Percentiles rank a stretch among this genome's conserved stretches.
Conservation (phyloP, 1,139 yeast species). For the Debaryomyces fabryi region DNA sequence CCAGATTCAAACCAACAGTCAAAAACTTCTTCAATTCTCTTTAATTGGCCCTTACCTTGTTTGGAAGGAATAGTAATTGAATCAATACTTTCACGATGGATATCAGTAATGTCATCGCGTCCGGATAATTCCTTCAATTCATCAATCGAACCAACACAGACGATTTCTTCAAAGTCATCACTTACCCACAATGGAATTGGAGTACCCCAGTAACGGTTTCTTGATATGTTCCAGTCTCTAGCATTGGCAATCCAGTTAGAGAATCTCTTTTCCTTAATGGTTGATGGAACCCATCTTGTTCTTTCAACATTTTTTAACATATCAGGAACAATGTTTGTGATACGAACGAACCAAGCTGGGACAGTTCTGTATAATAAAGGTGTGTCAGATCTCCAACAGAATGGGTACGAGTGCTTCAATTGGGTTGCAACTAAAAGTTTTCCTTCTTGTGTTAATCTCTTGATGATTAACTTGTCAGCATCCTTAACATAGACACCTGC, state of each 20-base stretch:
- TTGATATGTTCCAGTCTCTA: slow-evolving; percentile 97
- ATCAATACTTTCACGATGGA: slow-evolving; percentile 93
- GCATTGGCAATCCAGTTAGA: slow-evolving; percentile 98
- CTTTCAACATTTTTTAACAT: slow-evolving; percentile 84
- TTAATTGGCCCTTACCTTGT: slow-evolving; percentile 82
- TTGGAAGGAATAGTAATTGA: slow-evolving; percentile 92
- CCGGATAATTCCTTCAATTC: slow-evolving; percentile 88
- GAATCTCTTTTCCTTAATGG: slow-evolving; percentile 91
- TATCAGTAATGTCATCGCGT: slow-evolving; percentile 74
- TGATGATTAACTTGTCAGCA: slow-evolving; percentile 90
- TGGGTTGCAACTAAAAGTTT: slow-evolving; percentile 76
- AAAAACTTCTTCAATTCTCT: slow-evolving; percentile 94
- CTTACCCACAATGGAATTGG: slow-evolving; percentile 98
- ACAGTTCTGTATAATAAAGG: slow-evolving; percentile 95
- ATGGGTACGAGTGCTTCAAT: slow-evolving; percentile 94
- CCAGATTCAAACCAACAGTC: slow-evolving; percentile 99
- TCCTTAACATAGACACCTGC: slow-evolving; percentile 90
- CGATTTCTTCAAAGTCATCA: slow-evolving; percentile 89
- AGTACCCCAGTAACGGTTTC: slow-evolving; percentile 99
- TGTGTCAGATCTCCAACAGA: slow-evolving; percentile 99
- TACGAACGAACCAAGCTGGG: slow-evolving; percentile 98
- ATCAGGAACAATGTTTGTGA: slow-evolving; percentile 81
- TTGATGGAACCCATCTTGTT: slow-evolving; percentile 93
- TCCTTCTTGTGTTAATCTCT: slow-evolving; percentile 76
- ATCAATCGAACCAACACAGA: slow-evolving; percentile 88